Percentiles rank a stretch among this genome's conserved stretches.
These are phyloP conservation scores for Scortechinia acanthostroma DNA, from an alignment of 2,329 filamentous ascomycete genomes.

Conservation along the genomic window DNA sequence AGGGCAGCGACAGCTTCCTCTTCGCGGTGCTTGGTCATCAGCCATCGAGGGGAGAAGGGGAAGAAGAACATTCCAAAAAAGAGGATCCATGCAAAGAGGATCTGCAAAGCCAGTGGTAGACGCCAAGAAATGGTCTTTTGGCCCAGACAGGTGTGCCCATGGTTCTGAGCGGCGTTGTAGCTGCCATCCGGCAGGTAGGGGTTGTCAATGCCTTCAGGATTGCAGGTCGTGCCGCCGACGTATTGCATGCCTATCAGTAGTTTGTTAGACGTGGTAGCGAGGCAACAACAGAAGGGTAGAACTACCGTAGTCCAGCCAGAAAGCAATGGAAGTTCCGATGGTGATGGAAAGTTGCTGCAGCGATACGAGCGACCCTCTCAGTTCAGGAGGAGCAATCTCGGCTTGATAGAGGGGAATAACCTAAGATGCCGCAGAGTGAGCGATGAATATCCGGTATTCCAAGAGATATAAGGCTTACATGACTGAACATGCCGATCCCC, in stretches of 20 bases:
- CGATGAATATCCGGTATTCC: too few relatives aligned
- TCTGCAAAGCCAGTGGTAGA: slow-evolving; percentile 10
- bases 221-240: slow-evolving; percentile 12
- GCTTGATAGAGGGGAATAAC: slow-evolving; percentile 25
- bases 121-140: slow-evolving; percentile 9
- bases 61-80: slow-evolving; percentile 7
- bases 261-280: too few relatives aligned
- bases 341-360: slow-evolving; percentile 9
- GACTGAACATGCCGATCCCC: slow-evolving; percentile 35
- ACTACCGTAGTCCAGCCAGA: slow-evolving; percentile 11
- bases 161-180: slow-evolving; percentile 7
- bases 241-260: too few relatives aligned
- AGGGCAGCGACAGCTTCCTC: slow-evolving; percentile 12
- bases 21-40: slow-evolving; percentile 12
- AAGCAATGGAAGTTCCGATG: slow-evolving; percentile 8
- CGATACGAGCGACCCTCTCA: slow-evolving; percentile 7
- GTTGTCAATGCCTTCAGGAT: slow-evolving; percentile 10
- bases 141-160: slow-evolving; percentile 10
- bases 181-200: slow-evolving; percentile 7
- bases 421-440: too few relatives aligned
- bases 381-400: slow-evolving; percentile 12
- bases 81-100: slow-evolving; percentile 8
- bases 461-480: too few relatives aligned
- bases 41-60: slow-evolving; percentile 14
- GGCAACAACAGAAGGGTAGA: too few relatives aligned